Evolutionary conservation across 2,329 filamentous ascomycete species (phyloP).

Genomic region (Cercospora nicotianae): DNA sequence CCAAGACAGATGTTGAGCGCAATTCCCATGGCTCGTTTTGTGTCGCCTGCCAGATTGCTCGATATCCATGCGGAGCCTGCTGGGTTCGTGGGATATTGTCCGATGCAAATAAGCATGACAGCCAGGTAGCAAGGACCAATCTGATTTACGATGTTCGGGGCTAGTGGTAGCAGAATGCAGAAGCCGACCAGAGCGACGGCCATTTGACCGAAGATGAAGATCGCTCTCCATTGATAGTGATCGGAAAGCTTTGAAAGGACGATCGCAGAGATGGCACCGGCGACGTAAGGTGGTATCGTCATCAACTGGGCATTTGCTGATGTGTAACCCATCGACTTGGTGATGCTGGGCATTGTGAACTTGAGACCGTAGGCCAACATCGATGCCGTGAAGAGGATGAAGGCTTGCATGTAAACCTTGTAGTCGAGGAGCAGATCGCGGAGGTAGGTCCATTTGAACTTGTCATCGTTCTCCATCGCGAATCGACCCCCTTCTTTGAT

Average conservation of each 20-base stretch:
- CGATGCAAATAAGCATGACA: not conserved
- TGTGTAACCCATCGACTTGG: not conserved
- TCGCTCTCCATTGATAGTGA: not conserved
- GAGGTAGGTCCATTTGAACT: constrained; percentile 31
- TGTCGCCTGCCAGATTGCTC: not conserved
- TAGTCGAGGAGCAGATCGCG: constrained; percentile 20
- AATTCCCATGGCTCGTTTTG: not conserved
- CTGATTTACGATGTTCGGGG: not conserved
- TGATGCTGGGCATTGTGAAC: not conserved
- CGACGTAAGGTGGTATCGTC: not conserved
- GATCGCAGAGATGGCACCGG: not conserved
- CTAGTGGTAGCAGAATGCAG: not conserved
- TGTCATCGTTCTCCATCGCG: constrained; percentile 24
- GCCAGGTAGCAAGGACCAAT: not conserved
- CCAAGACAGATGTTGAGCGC: not conserved
- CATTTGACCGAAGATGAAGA: not conserved
- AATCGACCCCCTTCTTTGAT: constrained; percentile 26
- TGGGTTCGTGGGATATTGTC: not conserved
- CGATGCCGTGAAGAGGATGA: constrained; percentile 5
- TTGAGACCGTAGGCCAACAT: not conserved
- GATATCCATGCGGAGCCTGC: not conserved
- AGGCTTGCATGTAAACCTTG: not conserved
- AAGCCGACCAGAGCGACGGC: not conserved
- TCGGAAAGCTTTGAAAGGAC: not conserved
- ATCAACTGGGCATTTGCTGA: not conserved